Conservation (phyloP, 1,284 basidiomycete genomes). For the Cryptococcus deneoformans region DNA sequence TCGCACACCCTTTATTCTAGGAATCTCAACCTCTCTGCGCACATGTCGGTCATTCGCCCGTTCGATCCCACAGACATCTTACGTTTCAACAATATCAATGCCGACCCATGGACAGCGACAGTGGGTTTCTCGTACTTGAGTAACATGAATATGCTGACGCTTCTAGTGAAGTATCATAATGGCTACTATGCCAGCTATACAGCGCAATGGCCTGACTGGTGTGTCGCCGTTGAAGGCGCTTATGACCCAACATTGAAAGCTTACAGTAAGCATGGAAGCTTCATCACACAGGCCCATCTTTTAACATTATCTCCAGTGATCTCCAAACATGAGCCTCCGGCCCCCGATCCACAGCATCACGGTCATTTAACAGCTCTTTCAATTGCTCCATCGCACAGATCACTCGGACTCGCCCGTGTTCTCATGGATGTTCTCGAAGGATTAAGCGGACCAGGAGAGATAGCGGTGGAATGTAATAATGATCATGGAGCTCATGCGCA, state of each 20-base stretch:
- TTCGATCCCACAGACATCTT: constrained; percentile 52
- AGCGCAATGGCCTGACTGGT: constrained; percentile 45
- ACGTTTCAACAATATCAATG: constrained; percentile 53
- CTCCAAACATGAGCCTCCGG: constrained; percentile 47
- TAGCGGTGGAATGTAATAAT: not conserved
- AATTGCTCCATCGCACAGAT: constrained; percentile 42
- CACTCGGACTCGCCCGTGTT: constrained; percentile 43
- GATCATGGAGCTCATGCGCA: not conserved
- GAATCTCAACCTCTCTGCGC: not conserved
- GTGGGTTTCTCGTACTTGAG: constrained; percentile 20
- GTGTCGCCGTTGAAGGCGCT: constrained; percentile 29
- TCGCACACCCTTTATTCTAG: not conserved
- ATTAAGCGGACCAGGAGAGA: constrained; percentile 17
- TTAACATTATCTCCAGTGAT: constrained; percentile 31
- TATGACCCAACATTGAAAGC: constrained; percentile 29
- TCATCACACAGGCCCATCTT: not conserved
- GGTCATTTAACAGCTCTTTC: constrained; percentile 50
- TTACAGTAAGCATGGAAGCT: constrained; percentile 35
- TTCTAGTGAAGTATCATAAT: constrained; percentile 32
- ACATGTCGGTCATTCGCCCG: constrained; percentile 53
- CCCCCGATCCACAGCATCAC: constrained; percentile 46
- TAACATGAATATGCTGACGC: not conserved
- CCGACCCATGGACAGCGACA: constrained; percentile 56
- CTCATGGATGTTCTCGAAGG: constrained; percentile 47
- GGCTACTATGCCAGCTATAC: constrained; percentile 45